Evolutionary conservation across 305 asterid genomes (phyloP).

Genomic region (Rubia balearica): DNA sequence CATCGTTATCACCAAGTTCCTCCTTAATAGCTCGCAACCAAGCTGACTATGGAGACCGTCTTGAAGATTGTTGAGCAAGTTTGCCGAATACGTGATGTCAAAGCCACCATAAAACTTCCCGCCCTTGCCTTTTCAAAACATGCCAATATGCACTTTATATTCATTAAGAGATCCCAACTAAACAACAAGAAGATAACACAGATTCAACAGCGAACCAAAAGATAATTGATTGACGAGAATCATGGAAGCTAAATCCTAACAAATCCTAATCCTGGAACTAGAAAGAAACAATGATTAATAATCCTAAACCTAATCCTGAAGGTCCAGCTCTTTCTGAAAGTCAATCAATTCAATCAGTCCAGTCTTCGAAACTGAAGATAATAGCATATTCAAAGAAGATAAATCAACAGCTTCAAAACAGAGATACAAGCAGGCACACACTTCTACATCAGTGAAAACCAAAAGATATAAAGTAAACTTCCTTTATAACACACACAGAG

Average conservation of each 20-base stretch:
- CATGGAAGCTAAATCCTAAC: too few species aligned
- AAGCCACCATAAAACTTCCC: too few species aligned
- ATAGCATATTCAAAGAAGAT: too few species aligned
- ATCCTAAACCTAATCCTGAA: background rate
- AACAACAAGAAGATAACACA: too few species aligned
- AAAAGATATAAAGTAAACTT: background rate
- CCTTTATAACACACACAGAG: background rate
- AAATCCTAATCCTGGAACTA: background rate
- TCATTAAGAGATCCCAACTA: too few species aligned
- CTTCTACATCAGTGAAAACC: background rate
- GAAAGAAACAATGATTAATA: background rate
- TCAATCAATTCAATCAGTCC: background rate
- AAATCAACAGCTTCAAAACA: background rate
- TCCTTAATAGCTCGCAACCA: conserved; percentile 85
- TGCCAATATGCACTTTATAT: too few species aligned
- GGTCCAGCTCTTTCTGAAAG: background rate
- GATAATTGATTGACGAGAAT: too few species aligned
- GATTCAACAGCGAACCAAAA: too few species aligned
- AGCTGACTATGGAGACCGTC: too few species aligned
- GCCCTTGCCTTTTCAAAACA: too few species aligned
- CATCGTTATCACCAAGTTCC: conserved; percentile 96
- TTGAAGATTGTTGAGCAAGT: too few species aligned
- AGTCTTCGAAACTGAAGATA: background rate
- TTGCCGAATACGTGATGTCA: too few species aligned
- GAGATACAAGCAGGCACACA: background rate